Evolutionary conservation across 1,284 basidiomycete species (phyloP).

Genomic region (Dichomitus squalens): DNA sequence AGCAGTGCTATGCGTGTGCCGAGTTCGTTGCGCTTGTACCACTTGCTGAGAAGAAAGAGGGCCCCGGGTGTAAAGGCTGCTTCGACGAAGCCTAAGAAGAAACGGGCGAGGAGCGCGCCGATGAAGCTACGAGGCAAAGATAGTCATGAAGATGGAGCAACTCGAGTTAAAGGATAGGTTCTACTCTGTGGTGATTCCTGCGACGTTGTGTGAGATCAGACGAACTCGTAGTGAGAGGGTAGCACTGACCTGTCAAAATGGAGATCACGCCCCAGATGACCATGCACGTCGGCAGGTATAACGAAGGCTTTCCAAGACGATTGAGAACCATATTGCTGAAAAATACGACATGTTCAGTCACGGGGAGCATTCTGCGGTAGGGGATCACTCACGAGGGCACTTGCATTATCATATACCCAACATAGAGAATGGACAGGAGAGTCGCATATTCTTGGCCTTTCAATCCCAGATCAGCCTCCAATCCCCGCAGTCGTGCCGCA

Average conservation of each 20-base stretch:
- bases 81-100: constrained; percentile 73
- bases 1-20: constrained; percentile 76
- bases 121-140: constrained; percentile 51
- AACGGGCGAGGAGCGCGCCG: constrained; percentile 69
- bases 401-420: constrained; percentile 84
- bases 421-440: constrained; percentile 72
- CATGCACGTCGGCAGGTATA: constrained; percentile 76
- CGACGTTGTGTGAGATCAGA: neutral
- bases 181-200: constrained; percentile 25
- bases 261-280: constrained; percentile 51
- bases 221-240: too few species aligned
- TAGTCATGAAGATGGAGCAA: neutral
- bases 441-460: constrained; percentile 72
- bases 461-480: constrained; percentile 68
- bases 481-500: constrained; percentile 68
- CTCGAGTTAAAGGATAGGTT: neutral
- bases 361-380: neutral
- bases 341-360: neutral
- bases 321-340: constrained; percentile 74
- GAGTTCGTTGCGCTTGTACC: constrained; percentile 71
- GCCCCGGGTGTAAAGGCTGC: constrained; percentile 76
- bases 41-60: constrained; percentile 66
- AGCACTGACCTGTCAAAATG: constrained; percentile 23
- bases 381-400: constrained; percentile 61
- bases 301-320: constrained; percentile 68